Base-by-base conservation (phyloP, 495 filamentous ascomycete genomes). In the Penicillium roqueforti region DNA sequence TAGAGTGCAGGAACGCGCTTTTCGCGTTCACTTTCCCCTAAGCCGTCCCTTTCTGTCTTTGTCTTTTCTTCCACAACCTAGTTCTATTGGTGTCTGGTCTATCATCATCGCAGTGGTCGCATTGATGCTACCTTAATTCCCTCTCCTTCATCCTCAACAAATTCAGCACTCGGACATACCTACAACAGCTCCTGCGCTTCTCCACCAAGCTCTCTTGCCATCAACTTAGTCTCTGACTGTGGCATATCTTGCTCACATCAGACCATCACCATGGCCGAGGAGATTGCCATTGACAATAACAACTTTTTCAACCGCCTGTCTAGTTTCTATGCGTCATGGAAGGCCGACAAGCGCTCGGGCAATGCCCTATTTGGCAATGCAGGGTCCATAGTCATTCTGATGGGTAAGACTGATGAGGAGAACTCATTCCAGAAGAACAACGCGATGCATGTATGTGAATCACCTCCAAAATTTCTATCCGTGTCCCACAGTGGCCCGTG, bases 341-440 rank as follows among this genome's bases (percentile, higher is more conserved):
- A 96, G 78, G 79, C 86, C 58, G 90, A 97, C 77, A 96, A 91
- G 76, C 88, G 93, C 57, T 72, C 76, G 6, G 71, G 69, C 43
- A 85, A 95, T 74, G 79, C 84, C 64, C 74, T 91, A 49, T 99
- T 97, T 68, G 81, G 79, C 44, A 92, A 91, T 49, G 91, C 80
- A 36, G 84, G 83, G 13, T 95, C 92, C 23, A 88, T 97, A 63
- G 77, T 93, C 59, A 82, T 96, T 52, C 75, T 92, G 53, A 89
- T 97, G 83, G 93, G 93, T 60, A 97, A 96, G 76, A 92, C 89
- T 55, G 91, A 93, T 67, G 90, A 95, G 58, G 78, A 81, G 28
- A 85, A 83, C 53, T 80, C 84, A 52, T 95, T 91, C 61, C 84
- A 89, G 67, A 99, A 99, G 77, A 92, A 88, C 60, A 95, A 96